A percentile compares a stretch with the other conserved stretches of the same genome.
phyloP scores from a whole-genome alignment of 2,329 filamentous ascomycete genomes.

The Paecilomyces niveus region DNA sequence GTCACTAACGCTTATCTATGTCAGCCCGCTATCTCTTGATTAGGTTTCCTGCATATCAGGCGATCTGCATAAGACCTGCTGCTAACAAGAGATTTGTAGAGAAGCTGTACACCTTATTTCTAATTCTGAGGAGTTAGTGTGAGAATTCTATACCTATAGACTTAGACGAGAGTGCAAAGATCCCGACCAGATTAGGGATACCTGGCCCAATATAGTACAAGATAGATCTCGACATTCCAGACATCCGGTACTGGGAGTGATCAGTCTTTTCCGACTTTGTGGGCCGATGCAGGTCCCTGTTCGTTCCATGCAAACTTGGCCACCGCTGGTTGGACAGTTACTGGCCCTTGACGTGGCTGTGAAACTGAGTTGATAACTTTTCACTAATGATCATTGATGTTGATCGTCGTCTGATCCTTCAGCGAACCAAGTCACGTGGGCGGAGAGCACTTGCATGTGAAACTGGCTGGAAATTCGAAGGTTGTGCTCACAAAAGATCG shows the following conservation, averaged over 20 bases:
- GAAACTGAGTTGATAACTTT: not conserved
- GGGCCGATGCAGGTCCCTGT: not conserved
- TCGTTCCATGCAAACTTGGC: not conserved
- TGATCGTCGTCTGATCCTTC: not conserved
- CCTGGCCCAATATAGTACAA: not conserved
- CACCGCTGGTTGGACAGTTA: not conserved
- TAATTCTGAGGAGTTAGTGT: not conserved
- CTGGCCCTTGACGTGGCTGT: not conserved
- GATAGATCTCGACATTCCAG: not conserved
- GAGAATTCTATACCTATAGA: too few species aligned
- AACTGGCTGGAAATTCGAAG: not conserved
- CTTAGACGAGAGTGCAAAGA: too few species aligned
- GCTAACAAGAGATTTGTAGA: not conserved
- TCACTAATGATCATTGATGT: not conserved
- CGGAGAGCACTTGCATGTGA: not conserved
- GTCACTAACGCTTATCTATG: too few species aligned
- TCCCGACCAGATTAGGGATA: too few species aligned
- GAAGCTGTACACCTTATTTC: not conserved
- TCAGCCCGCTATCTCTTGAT: not conserved
- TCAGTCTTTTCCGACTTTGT: not conserved
- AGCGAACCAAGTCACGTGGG: not conserved
- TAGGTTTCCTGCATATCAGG: not conserved
- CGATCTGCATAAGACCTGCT: not conserved
- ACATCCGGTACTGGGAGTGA: not conserved
- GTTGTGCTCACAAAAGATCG: not conserved